Conservation (phyloP, 2,329 filamentous ascomycete genomes). For the Microdochium trichocladiopsis region DNA sequence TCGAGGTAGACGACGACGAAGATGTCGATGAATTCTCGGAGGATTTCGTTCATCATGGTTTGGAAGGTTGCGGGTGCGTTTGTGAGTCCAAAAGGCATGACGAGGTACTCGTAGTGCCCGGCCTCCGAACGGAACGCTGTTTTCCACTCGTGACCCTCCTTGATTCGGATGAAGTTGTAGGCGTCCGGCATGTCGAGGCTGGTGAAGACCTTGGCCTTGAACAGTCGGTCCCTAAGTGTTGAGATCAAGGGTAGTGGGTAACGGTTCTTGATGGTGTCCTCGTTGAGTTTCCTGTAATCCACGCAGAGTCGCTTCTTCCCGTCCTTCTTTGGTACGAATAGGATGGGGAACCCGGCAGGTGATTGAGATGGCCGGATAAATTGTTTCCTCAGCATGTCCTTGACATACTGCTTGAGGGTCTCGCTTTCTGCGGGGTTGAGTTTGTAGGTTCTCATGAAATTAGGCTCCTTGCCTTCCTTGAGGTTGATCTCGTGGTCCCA, state of each 20-base stretch:
- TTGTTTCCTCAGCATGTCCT: not conserved
- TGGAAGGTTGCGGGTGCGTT: constrained; percentile 8
- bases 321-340: constrained; percentile 12
- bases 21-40: constrained; percentile 2
- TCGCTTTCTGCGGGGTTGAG: not conserved
- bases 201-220: constrained; percentile 5
- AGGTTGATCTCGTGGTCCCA: constrained; percentile 2
- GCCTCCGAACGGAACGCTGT: constrained; percentile 17
- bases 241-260: constrained; percentile 13
- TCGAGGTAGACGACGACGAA: constrained; percentile 9
- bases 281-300: constrained; percentile 16
- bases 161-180: constrained; percentile 12
- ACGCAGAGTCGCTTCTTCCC: constrained; percentile 10
- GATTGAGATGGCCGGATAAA: constrained; percentile 2
- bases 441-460: constrained; percentile 2
- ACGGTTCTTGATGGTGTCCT: constrained; percentile 13
- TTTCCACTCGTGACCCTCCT: constrained; percentile 20
- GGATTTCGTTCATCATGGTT: constrained; percentile 5
- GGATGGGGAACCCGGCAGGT: not conserved
- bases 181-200: constrained; percentile 6
- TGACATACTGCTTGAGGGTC: constrained; percentile 2
- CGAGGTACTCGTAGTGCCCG: constrained; percentile 17
- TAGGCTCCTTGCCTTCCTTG: constrained; percentile 1
- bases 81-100: constrained; percentile 20
- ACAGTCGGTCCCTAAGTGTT: constrained; percentile 9